These are phyloP conservation scores for Backusella australiensis DNA, from an alignment of 192 early-diverging fungal species.

Conservation along the genomic window DNA sequence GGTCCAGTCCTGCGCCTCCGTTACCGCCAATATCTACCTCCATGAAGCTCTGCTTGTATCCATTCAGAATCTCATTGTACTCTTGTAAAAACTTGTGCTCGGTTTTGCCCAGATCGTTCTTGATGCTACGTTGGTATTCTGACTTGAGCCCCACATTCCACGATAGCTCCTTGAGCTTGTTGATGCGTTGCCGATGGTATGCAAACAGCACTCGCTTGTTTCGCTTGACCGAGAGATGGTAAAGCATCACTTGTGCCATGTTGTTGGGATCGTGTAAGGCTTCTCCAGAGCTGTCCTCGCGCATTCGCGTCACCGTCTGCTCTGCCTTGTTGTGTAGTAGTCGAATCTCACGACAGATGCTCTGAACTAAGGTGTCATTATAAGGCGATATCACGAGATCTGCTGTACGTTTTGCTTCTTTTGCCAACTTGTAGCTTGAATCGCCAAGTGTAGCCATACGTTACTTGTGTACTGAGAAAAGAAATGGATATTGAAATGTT, in stretches of 20 bases:
- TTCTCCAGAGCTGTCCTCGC: slow-evolving; percentile 8
- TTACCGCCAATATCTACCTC: slow-evolving; percentile 76
- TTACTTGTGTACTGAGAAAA: background rate
- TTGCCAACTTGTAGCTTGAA: slow-evolving; percentile 73
- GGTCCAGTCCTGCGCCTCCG: slow-evolving; percentile 65
- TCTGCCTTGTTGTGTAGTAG: slow-evolving; percentile 51
- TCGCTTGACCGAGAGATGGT: slow-evolving; percentile 59
- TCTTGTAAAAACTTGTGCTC: slow-evolving; percentile 63
- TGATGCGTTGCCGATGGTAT: slow-evolving; percentile 74
- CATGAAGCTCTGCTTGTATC: slow-evolving; percentile 60
- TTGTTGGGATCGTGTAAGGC: slow-evolving; percentile 17
- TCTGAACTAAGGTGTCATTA: slow-evolving; percentile 77
- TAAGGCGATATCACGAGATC: slow-evolving; percentile 71
- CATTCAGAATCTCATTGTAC: slow-evolving; percentile 64
- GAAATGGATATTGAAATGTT: background rate
- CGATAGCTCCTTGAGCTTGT: slow-evolving; percentile 62
- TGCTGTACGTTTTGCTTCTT: slow-evolving; percentile 74
- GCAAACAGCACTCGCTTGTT: slow-evolving; percentile 90
- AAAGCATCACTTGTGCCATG: slow-evolving; percentile 47
- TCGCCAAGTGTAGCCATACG: slow-evolving; percentile 66
- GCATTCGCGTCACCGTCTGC: slow-evolving; percentile 18
- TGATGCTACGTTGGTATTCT: slow-evolving; percentile 27
- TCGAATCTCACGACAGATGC: slow-evolving; percentile 78
- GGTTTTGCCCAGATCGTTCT: slow-evolving; percentile 26
- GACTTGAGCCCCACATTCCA: slow-evolving; percentile 50